Evolutionary conservation across 73 alveolate species (phyloP).

Genomic region (Symbiodinium natans): DNA sequence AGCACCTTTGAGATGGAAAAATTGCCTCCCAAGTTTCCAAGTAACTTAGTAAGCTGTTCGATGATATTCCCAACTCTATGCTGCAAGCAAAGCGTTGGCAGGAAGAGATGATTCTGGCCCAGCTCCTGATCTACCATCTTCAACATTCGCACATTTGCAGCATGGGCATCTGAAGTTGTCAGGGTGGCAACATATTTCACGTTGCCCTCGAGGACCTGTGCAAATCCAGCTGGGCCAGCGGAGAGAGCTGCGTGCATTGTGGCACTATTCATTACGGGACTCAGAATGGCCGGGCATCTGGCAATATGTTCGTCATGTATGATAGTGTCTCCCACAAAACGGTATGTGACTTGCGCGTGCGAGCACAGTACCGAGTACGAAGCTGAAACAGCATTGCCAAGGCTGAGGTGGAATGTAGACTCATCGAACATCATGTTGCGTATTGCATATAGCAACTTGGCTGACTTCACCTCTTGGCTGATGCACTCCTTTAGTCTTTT

Average conservation of each 20-base stretch:
- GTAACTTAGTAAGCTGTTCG: conserved; percentile 10
- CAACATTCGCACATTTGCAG: background rate
- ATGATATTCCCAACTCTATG: conserved; percentile 27
- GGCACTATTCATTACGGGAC: background rate
- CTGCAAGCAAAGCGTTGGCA: conserved; percentile 28
- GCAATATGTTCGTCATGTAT: conserved; percentile 6
- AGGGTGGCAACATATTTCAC: background rate
- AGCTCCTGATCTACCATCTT: background rate
- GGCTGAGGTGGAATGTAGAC: background rate
- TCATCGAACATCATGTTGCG: conserved; percentile 15
- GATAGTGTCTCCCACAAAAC: background rate
- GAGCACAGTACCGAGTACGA: conserved; percentile 16
- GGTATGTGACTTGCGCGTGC: background rate
- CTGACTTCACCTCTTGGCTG: background rate
- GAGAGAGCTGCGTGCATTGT: background rate
- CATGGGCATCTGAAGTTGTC: conserved; percentile 27
- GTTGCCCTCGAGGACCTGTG: background rate
- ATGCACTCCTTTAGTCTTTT: background rate
- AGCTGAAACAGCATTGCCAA: background rate
- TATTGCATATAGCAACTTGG: background rate
- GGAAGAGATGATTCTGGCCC: background rate
- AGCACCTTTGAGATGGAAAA: background rate
- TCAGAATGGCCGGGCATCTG: background rate
- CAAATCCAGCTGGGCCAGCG: background rate
- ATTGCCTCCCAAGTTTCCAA: conserved; percentile 10